Evolutionary conservation across 2,329 filamentous ascomycete species (phyloP), one percentile per base, ranked within the genome.

Genomic region (Ramularia collo-cygni): DNA sequence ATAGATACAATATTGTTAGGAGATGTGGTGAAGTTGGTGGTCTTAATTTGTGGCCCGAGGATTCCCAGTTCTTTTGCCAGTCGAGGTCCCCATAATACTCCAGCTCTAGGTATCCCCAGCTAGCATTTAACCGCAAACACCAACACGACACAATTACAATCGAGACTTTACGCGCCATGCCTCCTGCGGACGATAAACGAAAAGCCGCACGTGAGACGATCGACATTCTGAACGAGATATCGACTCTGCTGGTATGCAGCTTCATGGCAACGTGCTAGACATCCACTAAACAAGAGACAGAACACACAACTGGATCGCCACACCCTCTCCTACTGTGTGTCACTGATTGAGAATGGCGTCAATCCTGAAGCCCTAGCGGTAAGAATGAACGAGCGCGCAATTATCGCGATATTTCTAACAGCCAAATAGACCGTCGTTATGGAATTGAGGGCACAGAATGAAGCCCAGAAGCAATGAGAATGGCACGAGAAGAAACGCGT

Each of bases 331-430:
- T 85, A 95, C 48, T 98, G 92, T 65, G 90, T 96, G 44, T 95
- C 88, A 38, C 76, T 98, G 64, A 93, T 98, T 54, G 92, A 98
- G 66, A 95, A 95, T 59, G 92, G 92, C 10, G 87, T 96, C 19
- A 95, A 95, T 59, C 92, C 92, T 0, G 90, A 96, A 62, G 92
- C 90, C 1, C 71, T 98, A 21, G 89, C 90, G 16, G 92, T 96
- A 74, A 59, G 86, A 10, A 24, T 24, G 6, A 10, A 10, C 21
- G 10, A 6, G 6, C 21, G 6, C 21, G 21, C 21, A 6, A 6
- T 24, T 24, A 10, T 6, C 6, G 21, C 10, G 21, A 24, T 24
- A 24, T 6, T n/a, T 6, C 21, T 24, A 24, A 24, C 21, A 24
- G 6, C 21, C 5, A 6, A 14, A 26, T 34, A 71, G 68, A 68